These are phyloP conservation scores for Calonectria pteridis DNA, from an alignment of 2,329 filamentous ascomycete genomes.

Conservation along the genomic window DNA sequence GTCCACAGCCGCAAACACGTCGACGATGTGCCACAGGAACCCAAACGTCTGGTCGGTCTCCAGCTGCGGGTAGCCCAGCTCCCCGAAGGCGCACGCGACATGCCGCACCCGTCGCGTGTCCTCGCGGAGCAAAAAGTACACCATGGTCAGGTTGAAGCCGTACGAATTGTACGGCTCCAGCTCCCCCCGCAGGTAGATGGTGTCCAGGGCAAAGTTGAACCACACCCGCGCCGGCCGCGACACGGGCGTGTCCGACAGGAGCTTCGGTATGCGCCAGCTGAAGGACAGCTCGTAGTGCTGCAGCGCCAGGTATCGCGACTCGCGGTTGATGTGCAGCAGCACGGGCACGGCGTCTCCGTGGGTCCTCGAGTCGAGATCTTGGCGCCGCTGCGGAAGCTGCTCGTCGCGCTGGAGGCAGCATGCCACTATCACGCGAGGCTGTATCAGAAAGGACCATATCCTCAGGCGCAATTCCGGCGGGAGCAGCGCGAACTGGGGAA, in stretches of 20 bases:
- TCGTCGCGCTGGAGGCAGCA: slow-evolving; percentile 55
- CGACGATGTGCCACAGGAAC: slow-evolving; percentile 61
- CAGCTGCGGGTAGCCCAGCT: slow-evolving; percentile 57
- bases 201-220: slow-evolving; percentile 63
- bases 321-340: slow-evolving; percentile 59
- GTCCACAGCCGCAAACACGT: slow-evolving; percentile 54
- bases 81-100: slow-evolving; percentile 58
- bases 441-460: slow-evolving; percentile 60
- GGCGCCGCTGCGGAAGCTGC: slow-evolving; percentile 43
- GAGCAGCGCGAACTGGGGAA: slow-evolving; percentile 54
- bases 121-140: slow-evolving; percentile 59
- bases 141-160: slow-evolving; percentile 62
- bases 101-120: slow-evolving; percentile 59
- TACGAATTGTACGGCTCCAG: slow-evolving; percentile 61
- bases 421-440: slow-evolving; percentile 59
- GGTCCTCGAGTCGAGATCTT: slow-evolving; percentile 44
- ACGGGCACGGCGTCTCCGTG: slow-evolving; percentile 50
- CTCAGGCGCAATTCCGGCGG: slow-evolving; percentile 62
- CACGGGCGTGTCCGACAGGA: slow-evolving; percentile 50
- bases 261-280: slow-evolving; percentile 59
- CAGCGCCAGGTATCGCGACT: slow-evolving; percentile 57
- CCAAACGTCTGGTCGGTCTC: slow-evolving; percentile 61
- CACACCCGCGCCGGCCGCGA: slow-evolving; percentile 55
- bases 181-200: slow-evolving; percentile 61
- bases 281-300: slow-evolving; percentile 61